A percentile compares a stretch with the other conserved stretches of the same genome.
Conservation (phyloP, 2,329 filamentous ascomycete species). For the Lasiodiplodia theobromae region DNA sequence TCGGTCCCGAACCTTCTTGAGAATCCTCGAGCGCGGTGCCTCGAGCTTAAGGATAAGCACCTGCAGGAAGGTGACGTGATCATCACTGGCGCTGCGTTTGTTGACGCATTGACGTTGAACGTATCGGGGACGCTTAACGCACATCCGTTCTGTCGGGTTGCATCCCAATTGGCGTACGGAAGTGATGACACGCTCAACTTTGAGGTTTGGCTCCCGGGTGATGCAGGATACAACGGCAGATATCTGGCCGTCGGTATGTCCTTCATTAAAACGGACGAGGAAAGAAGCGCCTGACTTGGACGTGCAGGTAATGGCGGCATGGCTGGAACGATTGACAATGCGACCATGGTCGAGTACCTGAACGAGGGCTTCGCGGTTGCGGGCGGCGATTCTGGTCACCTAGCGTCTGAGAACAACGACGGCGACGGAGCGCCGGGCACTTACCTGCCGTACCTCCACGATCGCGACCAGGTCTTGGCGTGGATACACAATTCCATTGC, state of each 20-base stretch:
- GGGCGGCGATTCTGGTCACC: constrained; percentile 31
- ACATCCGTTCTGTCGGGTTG: constrained; percentile 26
- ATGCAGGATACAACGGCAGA: constrained; percentile 25
- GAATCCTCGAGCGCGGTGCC: constrained; percentile 17
- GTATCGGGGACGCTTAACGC: constrained; percentile 2
- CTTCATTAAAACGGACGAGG: background rate
- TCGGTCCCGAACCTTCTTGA: constrained; percentile 1
- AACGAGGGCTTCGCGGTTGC: constrained; percentile 32
- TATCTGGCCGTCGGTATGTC: constrained; percentile 28
- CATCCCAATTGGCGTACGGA: constrained; percentile 13
- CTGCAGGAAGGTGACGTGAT: constrained; percentile 7
- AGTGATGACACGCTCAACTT: constrained; percentile 18
- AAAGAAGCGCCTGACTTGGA: background rate
- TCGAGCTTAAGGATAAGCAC: constrained; percentile 10
- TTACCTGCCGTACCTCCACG: constrained; percentile 32
- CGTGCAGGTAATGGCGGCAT: constrained; percentile 31
- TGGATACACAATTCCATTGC: constrained; percentile 33
- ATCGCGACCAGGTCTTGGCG: constrained; percentile 26
- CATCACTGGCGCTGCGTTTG: constrained; percentile 6
- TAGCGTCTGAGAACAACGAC: constrained; percentile 25
- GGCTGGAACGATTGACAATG: constrained; percentile 30
- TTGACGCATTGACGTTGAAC: constrained; percentile 11
- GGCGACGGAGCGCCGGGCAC: constrained; percentile 28
- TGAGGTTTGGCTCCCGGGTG: constrained; percentile 27
- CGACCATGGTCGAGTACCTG: constrained; percentile 29